phyloP scores from a whole-genome alignment of 169 alveolate species.

The Cryptosporidium bovis region DNA sequence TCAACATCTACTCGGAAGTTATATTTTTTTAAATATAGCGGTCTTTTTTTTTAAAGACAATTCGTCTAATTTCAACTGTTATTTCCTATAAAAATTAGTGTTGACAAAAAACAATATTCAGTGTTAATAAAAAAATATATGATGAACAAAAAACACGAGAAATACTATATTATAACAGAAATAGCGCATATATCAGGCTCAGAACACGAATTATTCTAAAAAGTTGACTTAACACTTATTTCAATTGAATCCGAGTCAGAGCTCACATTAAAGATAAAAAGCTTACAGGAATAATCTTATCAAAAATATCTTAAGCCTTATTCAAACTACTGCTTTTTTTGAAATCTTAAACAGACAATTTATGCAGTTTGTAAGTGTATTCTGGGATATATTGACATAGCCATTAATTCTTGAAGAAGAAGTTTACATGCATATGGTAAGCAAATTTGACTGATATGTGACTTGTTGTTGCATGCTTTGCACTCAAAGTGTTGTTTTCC shows the following conservation, averaged over 20 bases:
- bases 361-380: constrained; percentile 80
- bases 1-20: too few relatives aligned
- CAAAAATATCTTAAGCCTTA: not conserved
- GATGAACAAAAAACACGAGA: too few relatives aligned
- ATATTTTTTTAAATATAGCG: too few relatives aligned
- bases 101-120: too few relatives aligned
- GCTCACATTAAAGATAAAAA: not conserved
- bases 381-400: constrained; percentile 98
- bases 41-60: too few relatives aligned
- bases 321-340: not conserved
- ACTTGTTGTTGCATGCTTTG: constrained; percentile 90
- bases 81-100: too few relatives aligned
- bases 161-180: too few relatives aligned
- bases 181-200: too few relatives aligned
- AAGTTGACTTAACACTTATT: not conserved
- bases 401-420: constrained; percentile 96
- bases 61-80: too few relatives aligned
- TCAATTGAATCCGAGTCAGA: not conserved
- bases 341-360: not conserved
- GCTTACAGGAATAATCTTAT: not conserved
- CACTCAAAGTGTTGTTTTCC: constrained; percentile 91
- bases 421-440: constrained; percentile 99
- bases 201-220: too few relatives aligned
- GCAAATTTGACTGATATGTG: constrained; percentile 92
- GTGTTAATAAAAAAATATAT: too few relatives aligned